Conservation (phyloP, 371 early-diverging fungal genomes). For the Cokeromyces recurvatus region DNA sequence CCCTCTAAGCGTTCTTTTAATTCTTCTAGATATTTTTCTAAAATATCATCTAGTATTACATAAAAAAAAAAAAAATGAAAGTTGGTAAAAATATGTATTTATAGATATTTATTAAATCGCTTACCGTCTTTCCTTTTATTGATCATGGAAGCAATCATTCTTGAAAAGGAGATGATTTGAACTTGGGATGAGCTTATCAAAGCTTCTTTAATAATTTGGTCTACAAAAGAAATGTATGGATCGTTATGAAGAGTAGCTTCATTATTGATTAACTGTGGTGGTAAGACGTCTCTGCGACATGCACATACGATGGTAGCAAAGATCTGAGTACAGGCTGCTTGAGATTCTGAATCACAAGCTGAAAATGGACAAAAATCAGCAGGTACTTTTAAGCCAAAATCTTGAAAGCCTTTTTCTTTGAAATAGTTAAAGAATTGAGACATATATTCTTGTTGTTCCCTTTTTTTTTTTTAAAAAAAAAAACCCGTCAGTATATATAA, state of each 20-base stretch:
- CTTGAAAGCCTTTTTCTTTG: neutral
- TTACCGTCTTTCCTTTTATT: conserved; percentile 58
- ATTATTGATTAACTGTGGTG: too few relatives aligned
- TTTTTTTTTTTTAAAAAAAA: neutral
- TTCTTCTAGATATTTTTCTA: conserved; percentile 1
- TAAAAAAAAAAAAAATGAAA: too few relatives aligned
- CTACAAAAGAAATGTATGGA: conserved; percentile 27
- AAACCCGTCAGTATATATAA: neutral
- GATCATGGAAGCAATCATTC: conserved; percentile 48
- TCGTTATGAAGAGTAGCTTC: too few relatives aligned
- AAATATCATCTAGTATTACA: conserved; percentile 1
- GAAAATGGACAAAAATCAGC: conserved; percentile 4
- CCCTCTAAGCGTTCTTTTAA: neutral
- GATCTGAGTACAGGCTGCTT: conserved; percentile 5
- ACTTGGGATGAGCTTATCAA: conserved; percentile 25
- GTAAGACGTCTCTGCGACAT: neutral
- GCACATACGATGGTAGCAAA: conserved; percentile 6
- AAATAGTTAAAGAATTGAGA: conserved; percentile 1
- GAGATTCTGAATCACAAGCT: neutral
- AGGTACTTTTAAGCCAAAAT: neutral
- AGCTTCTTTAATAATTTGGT: conserved; percentile 37
- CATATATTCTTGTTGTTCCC: conserved; percentile 9
- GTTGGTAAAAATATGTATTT: too few relatives aligned
- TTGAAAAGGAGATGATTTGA: conserved; percentile 39
- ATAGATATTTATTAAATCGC: neutral